phyloP scores from a whole-genome alignment of 1,284 basidiomycete genomes.

The Irpex sp. region DNA sequence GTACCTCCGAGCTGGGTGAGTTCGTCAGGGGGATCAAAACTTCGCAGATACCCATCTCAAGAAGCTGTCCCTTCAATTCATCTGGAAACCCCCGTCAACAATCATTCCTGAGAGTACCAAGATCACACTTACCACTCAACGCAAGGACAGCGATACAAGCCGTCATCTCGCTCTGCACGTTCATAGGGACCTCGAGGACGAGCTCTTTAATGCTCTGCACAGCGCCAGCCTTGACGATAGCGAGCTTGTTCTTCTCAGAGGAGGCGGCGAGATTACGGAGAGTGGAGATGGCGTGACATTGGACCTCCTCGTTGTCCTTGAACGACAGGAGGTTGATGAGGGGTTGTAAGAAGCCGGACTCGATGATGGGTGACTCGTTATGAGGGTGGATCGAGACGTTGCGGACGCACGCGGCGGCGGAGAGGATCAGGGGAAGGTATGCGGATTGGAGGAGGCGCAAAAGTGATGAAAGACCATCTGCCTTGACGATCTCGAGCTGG shows the following conservation, averaged over 20 bases:
- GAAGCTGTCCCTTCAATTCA: constrained; percentile 89
- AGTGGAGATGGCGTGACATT: constrained; percentile 99
- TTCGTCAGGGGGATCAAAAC: constrained; percentile 96
- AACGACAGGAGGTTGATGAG: constrained; percentile 96
- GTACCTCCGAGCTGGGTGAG: constrained; percentile 95
- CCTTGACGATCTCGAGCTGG: constrained; percentile 97
- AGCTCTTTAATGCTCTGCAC: constrained; percentile 97
- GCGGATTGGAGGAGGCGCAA: constrained; percentile 95
- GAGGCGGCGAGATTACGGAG: constrained; percentile 95
- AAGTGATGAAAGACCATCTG: constrained; percentile 89
- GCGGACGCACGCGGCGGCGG: constrained; percentile 96
- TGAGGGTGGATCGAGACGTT: constrained; percentile 99
- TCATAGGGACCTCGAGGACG: constrained; percentile 91
- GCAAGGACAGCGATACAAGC: constrained; percentile 96
- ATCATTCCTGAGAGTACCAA: neutral
- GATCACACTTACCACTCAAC: constrained; percentile 67
- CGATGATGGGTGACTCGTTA: constrained; percentile 99
- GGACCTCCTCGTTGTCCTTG: constrained; percentile 99
- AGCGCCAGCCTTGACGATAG: constrained; percentile 98
- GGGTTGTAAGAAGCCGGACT: constrained; percentile 95
- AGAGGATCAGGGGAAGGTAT: constrained; percentile 98
- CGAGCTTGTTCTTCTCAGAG: constrained; percentile 97
- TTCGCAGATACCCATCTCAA: constrained; percentile 99
- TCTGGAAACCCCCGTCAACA: constrained; percentile 45
- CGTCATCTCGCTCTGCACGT: constrained; percentile 99